Conservation (phyloP, 1,284 basidiomycete genomes). For the Ganoderma multipileum region DNA sequence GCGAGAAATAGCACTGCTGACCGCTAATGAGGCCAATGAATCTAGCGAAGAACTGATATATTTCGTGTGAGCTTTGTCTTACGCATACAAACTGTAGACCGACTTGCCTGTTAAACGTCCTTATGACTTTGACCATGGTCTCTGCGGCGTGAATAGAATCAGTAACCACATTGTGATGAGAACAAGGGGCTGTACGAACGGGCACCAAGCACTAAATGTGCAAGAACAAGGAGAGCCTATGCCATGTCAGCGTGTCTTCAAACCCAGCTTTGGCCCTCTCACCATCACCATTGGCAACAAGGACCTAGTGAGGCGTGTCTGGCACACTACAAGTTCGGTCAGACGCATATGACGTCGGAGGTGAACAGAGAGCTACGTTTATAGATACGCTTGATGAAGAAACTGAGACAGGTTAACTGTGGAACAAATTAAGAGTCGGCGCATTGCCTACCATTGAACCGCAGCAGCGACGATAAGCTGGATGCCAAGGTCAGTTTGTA, state of each 20-base stretch:
- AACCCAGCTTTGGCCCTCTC: neutral
- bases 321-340: conserved; percentile 19
- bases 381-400: conserved; percentile 31
- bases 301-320: conserved; percentile 20
- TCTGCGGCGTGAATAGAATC: conserved; percentile 9
- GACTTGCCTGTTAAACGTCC: conserved; percentile 23
- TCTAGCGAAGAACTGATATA: conserved; percentile 6
- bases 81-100: no score
- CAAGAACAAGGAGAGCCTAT: conserved; percentile 23
- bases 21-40: conserved; percentile 24
- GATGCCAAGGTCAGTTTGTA: neutral
- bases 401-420: conserved; percentile 9
- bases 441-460: conserved; percentile 21
- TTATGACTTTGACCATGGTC: conserved; percentile 27
- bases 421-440: neutral
- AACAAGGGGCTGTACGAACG: conserved; percentile 13
- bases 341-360: neutral
- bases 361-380: conserved; percentile 13
- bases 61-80: neutral
- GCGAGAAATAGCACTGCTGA: neutral
- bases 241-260: neutral
- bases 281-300: conserved; percentile 26
- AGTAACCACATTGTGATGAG: no score
- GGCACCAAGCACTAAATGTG: conserved; percentile 24
- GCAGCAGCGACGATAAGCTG: conserved; percentile 28